These are phyloP conservation scores for Grosmannia serpens DNA, from an alignment of 2,329 filamentous ascomycete species.

Conservation along the genomic window DNA sequence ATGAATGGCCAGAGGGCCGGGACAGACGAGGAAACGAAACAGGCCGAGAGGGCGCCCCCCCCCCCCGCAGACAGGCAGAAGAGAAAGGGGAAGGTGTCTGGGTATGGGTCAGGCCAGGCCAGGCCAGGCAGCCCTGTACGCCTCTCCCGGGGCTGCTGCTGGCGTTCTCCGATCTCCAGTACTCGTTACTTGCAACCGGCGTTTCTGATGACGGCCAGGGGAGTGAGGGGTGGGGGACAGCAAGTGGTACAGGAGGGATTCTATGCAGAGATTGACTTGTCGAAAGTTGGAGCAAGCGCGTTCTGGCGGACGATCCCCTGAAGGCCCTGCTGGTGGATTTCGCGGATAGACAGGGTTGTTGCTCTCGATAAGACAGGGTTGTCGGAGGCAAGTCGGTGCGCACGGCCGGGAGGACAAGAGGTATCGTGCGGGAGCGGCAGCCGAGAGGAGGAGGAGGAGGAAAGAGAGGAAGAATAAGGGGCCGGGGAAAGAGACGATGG, in stretches of 20 bases:
- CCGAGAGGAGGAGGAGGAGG: neutral
- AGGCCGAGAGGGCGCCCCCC: neutral
- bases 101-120: neutral
- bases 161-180: neutral
- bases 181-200: neutral
- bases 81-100: neutral
- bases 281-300: slow-evolving; percentile 23
- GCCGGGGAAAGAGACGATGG: neutral
- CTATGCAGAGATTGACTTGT: neutral
- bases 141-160: neutral
- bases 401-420: neutral
- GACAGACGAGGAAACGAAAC: slow-evolving; percentile 1
- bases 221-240: neutral
- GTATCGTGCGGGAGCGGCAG: neutral
- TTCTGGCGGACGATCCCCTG: slow-evolving; percentile 16
- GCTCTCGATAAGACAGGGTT: neutral
- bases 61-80: neutral
- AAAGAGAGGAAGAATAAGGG: neutral
- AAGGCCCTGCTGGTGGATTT: neutral
- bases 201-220: neutral
- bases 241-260: neutral
- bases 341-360: neutral
- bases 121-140: neutral
- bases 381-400: neutral
- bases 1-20: neutral